phyloP scores from a whole-genome alignment of 2,329 filamentous ascomycete species.

The Sclerotinia sclerotiorum region DNA sequence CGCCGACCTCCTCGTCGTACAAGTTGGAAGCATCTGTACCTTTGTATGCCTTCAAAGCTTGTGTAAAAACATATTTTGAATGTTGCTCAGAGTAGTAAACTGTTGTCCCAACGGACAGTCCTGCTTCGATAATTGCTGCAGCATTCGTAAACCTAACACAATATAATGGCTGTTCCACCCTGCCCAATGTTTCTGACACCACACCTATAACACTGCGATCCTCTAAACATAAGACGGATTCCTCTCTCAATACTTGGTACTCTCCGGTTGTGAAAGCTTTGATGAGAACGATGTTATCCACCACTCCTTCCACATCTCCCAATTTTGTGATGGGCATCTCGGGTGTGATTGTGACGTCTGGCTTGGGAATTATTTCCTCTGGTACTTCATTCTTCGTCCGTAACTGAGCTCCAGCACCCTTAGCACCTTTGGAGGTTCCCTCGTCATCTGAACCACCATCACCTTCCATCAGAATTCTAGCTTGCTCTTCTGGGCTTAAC shows the following conservation, averaged over 20 bases:
- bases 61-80: slow-evolving; percentile 82
- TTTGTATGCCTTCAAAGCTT: slow-evolving; percentile 75
- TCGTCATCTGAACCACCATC: slow-evolving; percentile 81
- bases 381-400: slow-evolving; percentile 79
- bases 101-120: slow-evolving; percentile 65
- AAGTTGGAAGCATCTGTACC: slow-evolving; percentile 93
- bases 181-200: slow-evolving; percentile 81
- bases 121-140: slow-evolving; percentile 65
- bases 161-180: slow-evolving; percentile 84
- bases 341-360: slow-evolving; percentile 73
- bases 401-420: slow-evolving; percentile 50
- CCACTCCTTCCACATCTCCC: slow-evolving; percentile 71
- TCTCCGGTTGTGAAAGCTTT: slow-evolving; percentile 77
- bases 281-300: slow-evolving; percentile 77
- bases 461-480: slow-evolving; percentile 79
- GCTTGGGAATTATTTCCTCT: slow-evolving; percentile 67
- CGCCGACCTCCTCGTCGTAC: slow-evolving; percentile 84
- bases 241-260: slow-evolving; percentile 79
- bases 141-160: slow-evolving; percentile 72
- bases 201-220: slow-evolving; percentile 76
- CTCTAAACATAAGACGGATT: slow-evolving; percentile 77
- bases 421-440: slow-evolving; percentile 49
- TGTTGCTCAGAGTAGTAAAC: slow-evolving; percentile 79
- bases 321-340: slow-evolving; percentile 76
- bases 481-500: slow-evolving; percentile 78